A percentile compares a stretch with the other conserved stretches of the same genome.
phyloP scores from a whole-genome alignment of 1,139 yeast genomes.

The Magnusiomyces suaveolens region DNA sequence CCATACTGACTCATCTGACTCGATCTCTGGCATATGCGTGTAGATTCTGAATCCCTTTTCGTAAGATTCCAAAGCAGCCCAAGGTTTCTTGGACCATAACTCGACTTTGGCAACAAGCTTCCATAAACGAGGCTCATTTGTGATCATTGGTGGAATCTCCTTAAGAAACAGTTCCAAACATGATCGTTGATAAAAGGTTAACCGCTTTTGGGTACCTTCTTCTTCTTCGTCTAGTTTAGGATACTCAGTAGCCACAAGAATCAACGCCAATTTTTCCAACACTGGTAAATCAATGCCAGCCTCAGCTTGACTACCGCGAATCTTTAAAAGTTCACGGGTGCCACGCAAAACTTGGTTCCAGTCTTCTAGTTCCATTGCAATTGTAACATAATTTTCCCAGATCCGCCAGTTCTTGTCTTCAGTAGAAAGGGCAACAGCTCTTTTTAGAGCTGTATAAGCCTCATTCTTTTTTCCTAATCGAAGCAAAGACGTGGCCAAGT shows the following conservation, averaged over 20 bases:
- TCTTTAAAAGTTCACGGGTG: conserved; percentile 49
- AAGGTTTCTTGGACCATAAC: conserved; percentile 77
- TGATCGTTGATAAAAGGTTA: conserved; percentile 42
- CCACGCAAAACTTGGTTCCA: conserved; percentile 86
- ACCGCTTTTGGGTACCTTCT: conserved; percentile 15
- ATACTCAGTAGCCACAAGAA: conserved; percentile 47
- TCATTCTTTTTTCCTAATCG: conserved; percentile 57
- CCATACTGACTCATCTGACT: conserved; percentile 57
- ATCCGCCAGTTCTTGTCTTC: conserved; percentile 73
- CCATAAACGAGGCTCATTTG: conserved; percentile 70
- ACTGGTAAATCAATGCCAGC: conserved; percentile 65
- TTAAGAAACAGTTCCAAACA: conserved; percentile 63
- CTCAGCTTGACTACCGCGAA: conserved; percentile 51
- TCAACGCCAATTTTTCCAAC: conserved; percentile 62
- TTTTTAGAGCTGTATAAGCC: conserved; percentile 73
- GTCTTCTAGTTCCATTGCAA: conserved; percentile 68
- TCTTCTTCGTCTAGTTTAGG: conserved; percentile 32
- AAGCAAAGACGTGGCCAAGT: conserved; percentile 72
- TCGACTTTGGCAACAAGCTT: conserved; percentile 74
- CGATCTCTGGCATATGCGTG: conserved; percentile 55
- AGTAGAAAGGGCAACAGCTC: conserved; percentile 61
- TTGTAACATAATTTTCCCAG: conserved; percentile 77
- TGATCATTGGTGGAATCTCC: conserved; percentile 57
- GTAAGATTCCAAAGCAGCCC: conserved; percentile 78
- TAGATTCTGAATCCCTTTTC: conserved; percentile 77